Evolutionary conservation across 1,139 yeast species (phyloP), one percentile per base, ranked within the genome.

Genomic region (Pneumocystis jirovecii): DNA sequence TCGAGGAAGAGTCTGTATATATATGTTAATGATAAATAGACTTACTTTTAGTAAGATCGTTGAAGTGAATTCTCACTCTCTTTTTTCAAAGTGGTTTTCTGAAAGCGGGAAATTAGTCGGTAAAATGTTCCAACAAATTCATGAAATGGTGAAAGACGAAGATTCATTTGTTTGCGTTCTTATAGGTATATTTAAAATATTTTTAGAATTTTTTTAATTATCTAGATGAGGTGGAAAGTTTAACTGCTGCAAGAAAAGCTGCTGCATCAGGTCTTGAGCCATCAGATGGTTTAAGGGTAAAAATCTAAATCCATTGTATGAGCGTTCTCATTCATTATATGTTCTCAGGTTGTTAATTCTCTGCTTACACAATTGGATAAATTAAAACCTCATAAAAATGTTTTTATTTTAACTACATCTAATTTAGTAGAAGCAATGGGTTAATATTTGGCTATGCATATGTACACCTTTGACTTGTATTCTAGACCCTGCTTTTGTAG

Each of bases 61-160:
- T 45, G 71, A 69, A 37, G 61, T 69, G 8, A 67, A 68, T 21
- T 67, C 70, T 6, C 69, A 69, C 34, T 45, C 70, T 2, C 63
- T 69, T 17, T 69, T 69, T 62, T 68, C 70, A 7, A 66, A 66
- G 60, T 69, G 67, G 68, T 69, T 68, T 45, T 67, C 69, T 29
- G 70, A 69, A 60, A 68, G 70, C 45, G 69, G 70, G 10, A 69
- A 69, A 60, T 63, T 69, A 10, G 71, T 69, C 21, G 66, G 68
- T 25, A 66, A 66, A 25, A 63, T 69, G 37, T 69, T 69, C 61
- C 67, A 65, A n/a, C 44, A 67, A 45, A 68, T 68, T 34, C 61
- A 66, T 39, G 56, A 44, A 37, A n/a, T 67, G 67, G 60, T 65
- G 6, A 62, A 62, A n/a, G 69, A 68, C 29, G 64, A 40, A 35